These are phyloP conservation scores for Alternaria solani DNA, from an alignment of 2,329 filamentous ascomycete species.

Conservation along the genomic window DNA sequence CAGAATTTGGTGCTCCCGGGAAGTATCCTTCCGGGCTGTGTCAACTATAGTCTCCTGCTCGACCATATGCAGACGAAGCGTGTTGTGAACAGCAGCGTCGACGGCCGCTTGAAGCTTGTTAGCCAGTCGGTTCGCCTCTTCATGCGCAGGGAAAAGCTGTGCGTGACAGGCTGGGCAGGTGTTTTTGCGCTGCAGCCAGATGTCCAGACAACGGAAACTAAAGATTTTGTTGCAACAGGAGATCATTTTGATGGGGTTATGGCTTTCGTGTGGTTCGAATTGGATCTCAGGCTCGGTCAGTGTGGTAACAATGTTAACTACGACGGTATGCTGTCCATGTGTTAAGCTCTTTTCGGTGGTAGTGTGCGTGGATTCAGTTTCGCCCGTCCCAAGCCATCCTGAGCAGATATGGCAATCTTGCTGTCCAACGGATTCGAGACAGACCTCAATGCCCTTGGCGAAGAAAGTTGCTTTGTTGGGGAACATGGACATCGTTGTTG, in stretches of 20 bases:
- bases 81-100: neutral
- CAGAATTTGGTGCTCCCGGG: no score
- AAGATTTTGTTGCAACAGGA: constrained; percentile 5
- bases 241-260: neutral
- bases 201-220: neutral
- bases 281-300: no score
- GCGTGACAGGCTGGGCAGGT: constrained; percentile 2
- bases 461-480: neutral
- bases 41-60: no score
- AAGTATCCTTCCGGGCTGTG: no score
- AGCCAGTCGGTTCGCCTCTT: neutral
- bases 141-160: neutral
- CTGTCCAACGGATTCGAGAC: neutral
- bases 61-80: no score
- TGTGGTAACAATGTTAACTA: neutral
- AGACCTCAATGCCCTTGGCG: neutral
- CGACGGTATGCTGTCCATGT: neutral
- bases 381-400: neutral
- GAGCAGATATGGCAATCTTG: neutral
- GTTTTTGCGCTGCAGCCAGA: neutral
- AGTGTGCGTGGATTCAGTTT: no score
- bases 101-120: neutral
- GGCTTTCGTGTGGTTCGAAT: neutral
- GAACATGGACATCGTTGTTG: neutral
- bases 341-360: neutral